Evolutionary conservation across 1,284 basidiomycete species (phyloP), one percentile per base, ranked within the genome.

Genomic region (Trichosporon sp.): DNA sequence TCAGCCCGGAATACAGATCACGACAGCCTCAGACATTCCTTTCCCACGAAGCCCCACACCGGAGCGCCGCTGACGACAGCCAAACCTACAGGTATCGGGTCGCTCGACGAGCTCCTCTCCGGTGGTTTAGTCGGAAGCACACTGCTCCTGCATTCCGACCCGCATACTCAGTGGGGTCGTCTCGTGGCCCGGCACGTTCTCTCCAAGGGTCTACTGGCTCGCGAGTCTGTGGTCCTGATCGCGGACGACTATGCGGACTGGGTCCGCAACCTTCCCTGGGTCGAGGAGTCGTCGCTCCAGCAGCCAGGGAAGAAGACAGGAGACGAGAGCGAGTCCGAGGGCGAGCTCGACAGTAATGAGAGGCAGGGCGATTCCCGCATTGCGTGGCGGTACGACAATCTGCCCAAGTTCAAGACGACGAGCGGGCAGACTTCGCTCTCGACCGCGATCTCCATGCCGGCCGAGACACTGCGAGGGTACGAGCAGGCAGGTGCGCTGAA

Each of bases 81-180:
- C 14, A 63, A 63, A 37, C 96, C 94, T 0, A 93, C 93, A 2
- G 97, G 96, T 1, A 90, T 98, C 4, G 90, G 94, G 12, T 94
- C 95, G 4, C 87, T 99, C n/a, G 96, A 99, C 83, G 97, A 99
- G 80, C 88, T 98, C 71, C 88, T 98, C 40, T 94, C 94, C 71
- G 94, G 93, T 32, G 96, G 96, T 14, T 84, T 98, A n/a, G 87
- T 96, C 64, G 91, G 92, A 12, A 91, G 91, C 71, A 88, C 88
- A 10, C 83, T 93, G 51, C 85, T 95, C 54, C 87, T 92, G 51
- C 90, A 92, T 21, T 91, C 94, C 0, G 93, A 98, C 84, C 82
- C 87, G 32, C 91, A 96, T 78, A 91, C 93, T 5, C 90, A 92
- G 12, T 98, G 98, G 85, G 90, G 91, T 2, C 90, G 92, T 74